These are phyloP conservation scores for Panaeolus papilionaceus DNA, from an alignment of 768 basidiomycete genomes.

Conservation along the genomic window DNA sequence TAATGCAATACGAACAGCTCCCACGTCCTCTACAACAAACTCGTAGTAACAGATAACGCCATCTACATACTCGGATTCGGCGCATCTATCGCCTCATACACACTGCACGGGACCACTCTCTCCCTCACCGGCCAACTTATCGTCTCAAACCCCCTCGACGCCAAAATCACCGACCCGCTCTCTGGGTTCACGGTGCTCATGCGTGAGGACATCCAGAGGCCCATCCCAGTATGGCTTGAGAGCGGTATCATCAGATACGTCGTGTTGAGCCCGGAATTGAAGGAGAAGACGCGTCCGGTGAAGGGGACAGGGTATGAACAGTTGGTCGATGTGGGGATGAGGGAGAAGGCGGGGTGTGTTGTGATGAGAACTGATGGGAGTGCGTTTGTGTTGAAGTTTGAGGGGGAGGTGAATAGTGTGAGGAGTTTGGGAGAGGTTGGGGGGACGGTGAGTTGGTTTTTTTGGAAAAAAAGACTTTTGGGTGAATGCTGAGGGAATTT, in stretches of 20 bases:
- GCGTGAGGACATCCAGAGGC: neutral
- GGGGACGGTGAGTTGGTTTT: neutral
- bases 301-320: neutral
- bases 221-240: neutral
- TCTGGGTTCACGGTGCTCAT: slow-evolving; percentile 37
- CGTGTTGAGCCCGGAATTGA: neutral
- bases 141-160: slow-evolving; percentile 54
- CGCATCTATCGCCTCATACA: slow-evolving; percentile 58
- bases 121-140: slow-evolving; percentile 61
- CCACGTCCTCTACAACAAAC: slow-evolving; percentile 64
- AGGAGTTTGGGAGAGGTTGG: slow-evolving; percentile 6
- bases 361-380: neutral
- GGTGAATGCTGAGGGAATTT: neutral
- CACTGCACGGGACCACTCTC: slow-evolving; percentile 71
- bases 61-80: slow-evolving; percentile 65
- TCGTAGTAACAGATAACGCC: slow-evolving; percentile 57
- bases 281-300: neutral
- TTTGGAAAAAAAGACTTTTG: too few species aligned
- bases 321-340: neutral
- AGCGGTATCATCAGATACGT: neutral
- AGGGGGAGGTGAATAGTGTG: neutral
- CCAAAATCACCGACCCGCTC: slow-evolving; percentile 44
- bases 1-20: slow-evolving; percentile 49
- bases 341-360: neutral
- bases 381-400: slow-evolving; percentile 8